Base-by-base conservation (phyloP, 495 filamentous ascomycete species). In the Trichoderma orchidacearum region DNA sequence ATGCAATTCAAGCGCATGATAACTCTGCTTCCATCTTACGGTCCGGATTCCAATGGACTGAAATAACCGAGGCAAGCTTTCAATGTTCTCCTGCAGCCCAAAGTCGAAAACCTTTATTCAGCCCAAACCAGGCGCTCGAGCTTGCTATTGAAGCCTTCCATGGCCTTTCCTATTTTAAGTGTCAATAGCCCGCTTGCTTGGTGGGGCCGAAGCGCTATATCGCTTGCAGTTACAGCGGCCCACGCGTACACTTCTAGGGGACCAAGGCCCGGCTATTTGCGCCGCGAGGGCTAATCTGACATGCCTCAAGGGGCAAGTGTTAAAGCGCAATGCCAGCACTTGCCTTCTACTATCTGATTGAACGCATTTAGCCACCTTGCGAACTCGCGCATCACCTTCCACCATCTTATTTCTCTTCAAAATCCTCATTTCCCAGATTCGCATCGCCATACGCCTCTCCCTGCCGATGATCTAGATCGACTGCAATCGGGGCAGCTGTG, bases 201-300 rank as follows among this genome's bases (percentile, higher is more conserved):
- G 41, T 48, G 41, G 41, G 41, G 41, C 41, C 41, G 41, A 25
- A 48, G 38, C 41, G 41, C 41, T 48, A 48, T 48, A 48, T 48
- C 41, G 41, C 41, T 48, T 48, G 41, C 41, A 48, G 41, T 25
- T 48, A 48, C 41, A 48, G 41, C 41, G 41, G 15, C 18, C 18
- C n/a, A 23, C 41, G 18, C 41, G 21, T 13, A 9, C n/a, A n/a
- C n/a, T 48, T 48, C 27, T 48, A 48, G 41, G 41, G 41, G 41
- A 48, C 41, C 41, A 12, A 18, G 8, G 36, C 36, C 36, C 36
- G 36, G 36, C 36, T 6, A 5, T n/a, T 41, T 1, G 15, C 8
- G 36, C 36, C n/a, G 36, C 36, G 36, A 13, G 8, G n/a, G 8
- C 2, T 23, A 23, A 27, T 7, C 18, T 48, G 41, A 13, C 41